These are phyloP conservation scores for Hyphopichia fennica DNA, from an alignment of 1,139 yeast species.

Conservation along the genomic window DNA sequence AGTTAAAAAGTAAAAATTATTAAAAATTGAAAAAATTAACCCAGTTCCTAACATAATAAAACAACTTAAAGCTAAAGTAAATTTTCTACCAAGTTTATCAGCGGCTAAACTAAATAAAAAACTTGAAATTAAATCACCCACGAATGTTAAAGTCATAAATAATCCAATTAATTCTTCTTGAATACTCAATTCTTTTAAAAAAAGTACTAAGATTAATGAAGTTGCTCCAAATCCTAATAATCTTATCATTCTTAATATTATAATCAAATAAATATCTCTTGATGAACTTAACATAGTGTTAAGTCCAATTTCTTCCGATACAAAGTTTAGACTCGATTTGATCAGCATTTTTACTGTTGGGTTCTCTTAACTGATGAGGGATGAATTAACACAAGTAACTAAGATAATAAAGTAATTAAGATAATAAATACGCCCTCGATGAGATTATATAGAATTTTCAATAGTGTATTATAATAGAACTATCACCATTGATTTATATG, in stretches of 20 bases:
- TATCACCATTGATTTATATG: too few species aligned
- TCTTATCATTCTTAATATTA: conserved; percentile 35
- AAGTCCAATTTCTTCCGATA: conserved; percentile 25
- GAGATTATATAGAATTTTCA: too few species aligned
- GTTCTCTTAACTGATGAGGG: too few species aligned
- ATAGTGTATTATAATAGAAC: too few species aligned
- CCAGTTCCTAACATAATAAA: conserved; percentile 32
- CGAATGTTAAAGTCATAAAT: conserved; percentile 37
- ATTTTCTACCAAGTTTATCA: conserved; percentile 36
- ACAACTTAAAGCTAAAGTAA: conserved; percentile 27
- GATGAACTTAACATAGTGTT: conserved; percentile 23
- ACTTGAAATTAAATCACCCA: conserved; percentile 39
- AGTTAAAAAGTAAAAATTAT: conserved; percentile 22
- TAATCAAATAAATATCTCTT: conserved; percentile 31
- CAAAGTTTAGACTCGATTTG: neutral
- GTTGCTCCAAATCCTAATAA: conserved; percentile 43
- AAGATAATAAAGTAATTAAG: too few species aligned
- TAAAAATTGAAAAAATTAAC: conserved; percentile 20
- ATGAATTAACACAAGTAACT: too few species aligned
- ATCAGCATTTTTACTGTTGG: neutral
- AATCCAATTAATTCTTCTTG: conserved; percentile 33
- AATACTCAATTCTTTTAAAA: conserved; percentile 30
- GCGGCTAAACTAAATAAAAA: conserved; percentile 32
- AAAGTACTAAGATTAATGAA: conserved; percentile 39
- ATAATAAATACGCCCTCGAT: too few species aligned